Conservation (phyloP, 345 rosid genomes). For the Lepidium aucheri region DNA sequence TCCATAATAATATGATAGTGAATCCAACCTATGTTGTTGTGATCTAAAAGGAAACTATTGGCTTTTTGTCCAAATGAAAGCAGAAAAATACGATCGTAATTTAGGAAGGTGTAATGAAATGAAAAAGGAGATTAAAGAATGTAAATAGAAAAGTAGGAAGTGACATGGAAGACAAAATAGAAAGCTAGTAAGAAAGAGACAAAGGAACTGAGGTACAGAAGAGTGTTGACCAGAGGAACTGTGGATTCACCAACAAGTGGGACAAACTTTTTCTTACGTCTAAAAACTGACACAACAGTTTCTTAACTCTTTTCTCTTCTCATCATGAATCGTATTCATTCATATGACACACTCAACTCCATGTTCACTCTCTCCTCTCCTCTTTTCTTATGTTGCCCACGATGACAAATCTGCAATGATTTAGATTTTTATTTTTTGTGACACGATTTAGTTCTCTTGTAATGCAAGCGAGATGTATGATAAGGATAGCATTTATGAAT, state of each 20-base stretch:
- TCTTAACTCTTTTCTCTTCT: constrained; percentile 21
- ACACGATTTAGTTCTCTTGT: constrained; percentile 11
- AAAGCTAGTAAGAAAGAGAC: constrained; percentile 24
- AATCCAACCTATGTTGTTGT: constrained; percentile 13
- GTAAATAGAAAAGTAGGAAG: constrained; percentile 21
- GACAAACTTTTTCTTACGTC: constrained; percentile 29
- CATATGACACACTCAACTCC: constrained; percentile 19
- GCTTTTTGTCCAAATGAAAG: background rate
- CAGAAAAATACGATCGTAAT: constrained; percentile 7
- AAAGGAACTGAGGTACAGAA: constrained; percentile 12
- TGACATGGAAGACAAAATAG: constrained; percentile 24
- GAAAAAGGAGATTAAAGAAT: constrained; percentile 11
- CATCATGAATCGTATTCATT: constrained; percentile 15
- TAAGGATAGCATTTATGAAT: constrained; percentile 4
- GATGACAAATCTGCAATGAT: background rate
- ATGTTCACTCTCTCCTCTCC: constrained; percentile 8
- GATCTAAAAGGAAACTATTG: constrained; percentile 6
- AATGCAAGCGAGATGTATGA: constrained; percentile 10
- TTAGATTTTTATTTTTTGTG: background rate
- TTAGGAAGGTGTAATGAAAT: background rate
- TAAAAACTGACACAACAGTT: constrained; percentile 27
- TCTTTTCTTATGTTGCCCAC: background rate
- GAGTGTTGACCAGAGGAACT: constrained; percentile 27
- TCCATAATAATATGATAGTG: background rate
- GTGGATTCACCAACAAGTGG: constrained; percentile 33